These are phyloP conservation scores for Populus hybrid DNA, from an alignment of 441 rosid species.

Conservation along the genomic window DNA sequence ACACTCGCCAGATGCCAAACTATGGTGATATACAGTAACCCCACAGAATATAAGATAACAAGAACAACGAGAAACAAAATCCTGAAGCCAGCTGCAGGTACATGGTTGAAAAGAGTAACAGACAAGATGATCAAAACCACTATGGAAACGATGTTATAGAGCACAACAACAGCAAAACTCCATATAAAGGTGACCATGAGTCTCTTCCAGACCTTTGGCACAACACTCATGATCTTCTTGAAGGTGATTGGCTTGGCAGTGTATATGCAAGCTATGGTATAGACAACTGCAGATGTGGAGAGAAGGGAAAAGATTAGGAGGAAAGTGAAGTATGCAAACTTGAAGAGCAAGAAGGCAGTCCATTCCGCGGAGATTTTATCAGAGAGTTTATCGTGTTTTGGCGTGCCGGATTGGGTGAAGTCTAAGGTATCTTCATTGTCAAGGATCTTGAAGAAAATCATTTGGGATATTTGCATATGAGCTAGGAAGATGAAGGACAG, in stretches of 20 bases:
- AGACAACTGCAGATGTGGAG: constrained; percentile 33
- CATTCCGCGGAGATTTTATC: constrained; percentile 8
- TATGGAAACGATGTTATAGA: constrained; percentile 12
- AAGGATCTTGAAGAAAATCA: constrained; percentile 20
- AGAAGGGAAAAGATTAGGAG: constrained; percentile 28
- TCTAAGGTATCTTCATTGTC: constrained; percentile 9
- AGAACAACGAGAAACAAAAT: background rate
- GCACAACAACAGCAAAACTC: constrained; percentile 10
- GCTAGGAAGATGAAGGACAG: constrained; percentile 44
- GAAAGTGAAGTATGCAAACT: constrained; percentile 17
- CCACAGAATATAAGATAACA: constrained; percentile 5
- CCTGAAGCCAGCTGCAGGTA: background rate
- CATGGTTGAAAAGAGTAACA: background rate
- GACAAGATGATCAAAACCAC: background rate
- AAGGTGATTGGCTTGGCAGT: constrained; percentile 20
- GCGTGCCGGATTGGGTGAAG: background rate
- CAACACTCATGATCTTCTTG: constrained; percentile 11
- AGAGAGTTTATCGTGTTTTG: background rate
- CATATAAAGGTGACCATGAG: constrained; percentile 29
- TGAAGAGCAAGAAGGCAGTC: constrained; percentile 18
- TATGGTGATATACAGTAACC: constrained; percentile 19
- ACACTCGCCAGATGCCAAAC: constrained; percentile 33
- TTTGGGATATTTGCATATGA: constrained; percentile 30
- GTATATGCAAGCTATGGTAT: constrained; percentile 30
- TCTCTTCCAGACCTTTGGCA: constrained; percentile 32